Conservation (phyloP, 176 grass and related monocot species). For the Aegilops umbellulata region DNA sequence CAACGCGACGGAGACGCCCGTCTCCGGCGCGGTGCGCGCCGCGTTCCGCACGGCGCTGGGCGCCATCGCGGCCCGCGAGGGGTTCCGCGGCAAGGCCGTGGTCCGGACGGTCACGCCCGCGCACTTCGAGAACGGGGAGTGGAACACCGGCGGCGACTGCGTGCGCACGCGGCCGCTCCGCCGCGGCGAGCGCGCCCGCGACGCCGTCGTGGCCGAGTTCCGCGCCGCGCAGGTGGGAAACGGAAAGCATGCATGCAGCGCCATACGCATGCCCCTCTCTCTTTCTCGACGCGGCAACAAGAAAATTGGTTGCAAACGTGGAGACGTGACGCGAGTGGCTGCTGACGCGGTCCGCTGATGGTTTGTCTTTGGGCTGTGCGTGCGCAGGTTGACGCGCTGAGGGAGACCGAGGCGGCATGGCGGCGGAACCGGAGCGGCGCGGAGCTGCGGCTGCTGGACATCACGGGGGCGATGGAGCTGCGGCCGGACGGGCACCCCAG, state of each 20-base stretch:
- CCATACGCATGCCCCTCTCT: not conserved
- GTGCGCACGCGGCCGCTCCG: slow-evolving; percentile 35
- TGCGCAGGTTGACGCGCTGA: slow-evolving; percentile 22
- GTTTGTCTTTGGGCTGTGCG: not conserved
- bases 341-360: not conserved
- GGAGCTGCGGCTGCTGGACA: slow-evolving; percentile 50
- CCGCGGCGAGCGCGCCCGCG: slow-evolving; percentile 27
- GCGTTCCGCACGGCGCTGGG: slow-evolving; percentile 44
- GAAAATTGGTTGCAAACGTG: not conserved
- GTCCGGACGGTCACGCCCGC: slow-evolving; percentile 49
- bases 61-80: not conserved
- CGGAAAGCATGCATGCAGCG: not conserved
- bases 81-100: slow-evolving; percentile 40
- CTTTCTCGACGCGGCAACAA: not conserved
- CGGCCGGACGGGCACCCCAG: slow-evolving; percentile 80
- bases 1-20: slow-evolving; percentile 36
- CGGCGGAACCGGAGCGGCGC: slow-evolving; percentile 2
- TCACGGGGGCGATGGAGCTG: slow-evolving; percentile 59
- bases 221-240: slow-evolving; percentile 23
- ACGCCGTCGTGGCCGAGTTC: slow-evolving; percentile 42
- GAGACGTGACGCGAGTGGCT: not conserved
- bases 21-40: slow-evolving; percentile 24
- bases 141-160: slow-evolving; percentile 70
- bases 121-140: slow-evolving; percentile 64
- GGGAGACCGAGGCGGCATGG: slow-evolving; percentile 20